Evolutionary conservation across 306 rosid genomes (phyloP), one percentile per base, ranked within the genome.

Genomic region (Dryas octopetala): DNA sequence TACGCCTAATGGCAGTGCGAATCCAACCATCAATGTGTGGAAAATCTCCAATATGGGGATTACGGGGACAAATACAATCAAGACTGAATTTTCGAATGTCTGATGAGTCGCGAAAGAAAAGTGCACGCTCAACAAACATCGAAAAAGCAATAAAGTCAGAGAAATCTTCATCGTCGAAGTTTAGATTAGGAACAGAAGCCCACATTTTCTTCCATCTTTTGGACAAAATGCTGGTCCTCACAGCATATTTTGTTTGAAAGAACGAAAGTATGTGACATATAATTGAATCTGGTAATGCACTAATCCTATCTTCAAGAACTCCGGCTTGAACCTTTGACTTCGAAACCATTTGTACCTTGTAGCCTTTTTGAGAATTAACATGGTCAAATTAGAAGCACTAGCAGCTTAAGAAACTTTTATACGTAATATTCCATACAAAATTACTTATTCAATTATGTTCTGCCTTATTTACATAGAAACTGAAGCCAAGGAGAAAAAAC

Each of bases 201-300:
- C 23, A 62, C 2, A 62, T 62, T 9, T 1, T 38, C 19, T 62
- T 62, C 66, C 66, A 62, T 62, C 66, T 38, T 14, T 45, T 62
- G 7, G 66, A 62, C 19, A 62, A 19, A 62, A 62, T 40, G 40
- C 66, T 12, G 45, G 66, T 62, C 46, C 66, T 62, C 5, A 62
- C 45, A 15, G 40, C 46, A 62, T 62, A 13, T 62, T 62, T 14
- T 5, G 66, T 26, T 12, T 19, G 66, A 38, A 62, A 0, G 47
- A 62, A 62, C 10, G 66, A 62, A 16, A 62, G 66, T 3, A 62
- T 62, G 47, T 62, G 66, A 62, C 19, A 32, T 32, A 62, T 46
- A 62, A 62, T 9, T 38, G 14, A 7, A 62, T 62, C 66, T 3
- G 66, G 66, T 7, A 62, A 14, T 40, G 13, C 19, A 38, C 66